Evolutionary conservation across 495 filamentous ascomycete genomes (phyloP), one percentile per base, ranked within the genome.

Genomic region (Trypethelium eluteriae): DNA sequence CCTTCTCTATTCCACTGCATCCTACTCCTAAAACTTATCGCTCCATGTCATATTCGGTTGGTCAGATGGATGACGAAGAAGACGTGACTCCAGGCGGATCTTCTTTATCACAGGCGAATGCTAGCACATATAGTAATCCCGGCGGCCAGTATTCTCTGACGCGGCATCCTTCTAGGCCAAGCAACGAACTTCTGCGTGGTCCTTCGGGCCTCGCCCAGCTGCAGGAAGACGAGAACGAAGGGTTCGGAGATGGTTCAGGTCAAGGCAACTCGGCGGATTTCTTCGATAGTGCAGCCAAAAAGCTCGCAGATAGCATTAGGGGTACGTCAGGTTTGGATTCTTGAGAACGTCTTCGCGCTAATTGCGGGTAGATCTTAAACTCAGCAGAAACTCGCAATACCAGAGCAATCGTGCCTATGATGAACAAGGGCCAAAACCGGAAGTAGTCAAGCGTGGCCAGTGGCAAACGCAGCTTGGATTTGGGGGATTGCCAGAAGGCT

Each of bases 31-130:
- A 96, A 73, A 93, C 89, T 2, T 95, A 95, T 72, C 89, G 94
- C 39, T 98, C 94, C 14, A 91, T 96, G 78, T 98, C 94, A 4
- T 98, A 97, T 75, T 97, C 93, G 2, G 93, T 96, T 38, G 94
- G 94, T 35, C 94, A 98, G 74, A 59, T 59, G 53, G 53, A 59
- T 59, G 53, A 59, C 36, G 53, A 59, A 35, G 53, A 59, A 36
- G 53, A 59, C 14, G 14, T 32, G 25, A 36, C 32, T 34, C 53
- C 34, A 36, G 53, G 53, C 53, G 53, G 53, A 6, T 18, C 53
- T 36, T 32, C 53, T 35, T 59, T 59, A 14, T 4, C 53, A 59
- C 32, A 59, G 18, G n/a, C 25, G 25, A 59, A 59, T 32, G 53
- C 53, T 3, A 32, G 18, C 32, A 32, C 25, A 36, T 36, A 59